Conservation (phyloP, 441 rosid genomes). For the California macrophylla region DNA sequence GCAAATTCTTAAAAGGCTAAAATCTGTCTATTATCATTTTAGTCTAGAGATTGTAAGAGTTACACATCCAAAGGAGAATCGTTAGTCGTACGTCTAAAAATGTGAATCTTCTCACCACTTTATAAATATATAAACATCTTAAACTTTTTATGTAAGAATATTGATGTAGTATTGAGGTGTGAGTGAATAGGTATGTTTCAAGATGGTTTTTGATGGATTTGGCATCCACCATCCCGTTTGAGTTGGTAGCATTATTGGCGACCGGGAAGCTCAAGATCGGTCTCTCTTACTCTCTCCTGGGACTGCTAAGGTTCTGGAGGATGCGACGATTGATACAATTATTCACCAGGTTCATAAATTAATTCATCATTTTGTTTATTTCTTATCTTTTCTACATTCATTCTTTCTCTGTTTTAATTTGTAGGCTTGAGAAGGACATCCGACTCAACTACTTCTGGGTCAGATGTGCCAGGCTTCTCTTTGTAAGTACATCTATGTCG, state of each 20-base stretch:
- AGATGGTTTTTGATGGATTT: conserved; percentile 68
- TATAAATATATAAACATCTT: neutral
- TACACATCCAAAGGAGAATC: no score
- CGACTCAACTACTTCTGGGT: conserved; percentile 55
- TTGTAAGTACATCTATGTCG: conserved; percentile 31
- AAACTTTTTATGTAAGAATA: no score
- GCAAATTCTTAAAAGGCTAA: no score
- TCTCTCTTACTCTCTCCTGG: conserved; percentile 46
- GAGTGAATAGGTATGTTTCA: conserved; percentile 58
- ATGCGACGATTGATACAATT: conserved; percentile 46
- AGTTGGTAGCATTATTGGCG: conserved; percentile 35
- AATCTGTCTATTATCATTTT: no score
- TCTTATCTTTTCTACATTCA: neutral
- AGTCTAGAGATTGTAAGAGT: no score
- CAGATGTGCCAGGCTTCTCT: conserved; percentile 46
- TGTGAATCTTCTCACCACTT: neutral
- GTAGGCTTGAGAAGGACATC: conserved; percentile 68
- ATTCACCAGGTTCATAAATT: conserved; percentile 62
- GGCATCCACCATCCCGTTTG: conserved; percentile 63
- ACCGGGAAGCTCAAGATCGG: conserved; percentile 38
- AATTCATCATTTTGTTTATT: no score
- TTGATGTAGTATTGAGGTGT: no score
- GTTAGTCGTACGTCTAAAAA: no score
- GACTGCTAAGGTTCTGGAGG: conserved; percentile 58
- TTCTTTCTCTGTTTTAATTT: neutral